phyloP scores from a whole-genome alignment of 129 eudicot species.

The Silybum marianum region DNA sequence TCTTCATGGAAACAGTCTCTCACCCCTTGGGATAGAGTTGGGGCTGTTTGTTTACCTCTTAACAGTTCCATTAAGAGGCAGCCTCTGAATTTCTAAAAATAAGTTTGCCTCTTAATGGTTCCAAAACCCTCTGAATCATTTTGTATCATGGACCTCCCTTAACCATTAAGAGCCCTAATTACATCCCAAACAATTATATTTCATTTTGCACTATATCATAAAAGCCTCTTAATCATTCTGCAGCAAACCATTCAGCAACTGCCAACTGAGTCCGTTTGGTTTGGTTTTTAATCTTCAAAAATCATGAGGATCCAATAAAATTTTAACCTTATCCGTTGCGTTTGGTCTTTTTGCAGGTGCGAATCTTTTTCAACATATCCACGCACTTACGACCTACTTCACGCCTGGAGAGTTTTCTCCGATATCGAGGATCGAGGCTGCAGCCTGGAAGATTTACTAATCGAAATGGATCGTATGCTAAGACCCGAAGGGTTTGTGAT shows the following conservation, averaged over 20 bases:
- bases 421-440: conserved; percentile 71
- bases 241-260: too few relatives aligned
- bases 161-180: too few relatives aligned
- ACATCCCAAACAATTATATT: too few relatives aligned
- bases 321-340: background rate
- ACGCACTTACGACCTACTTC: conserved; percentile 90
- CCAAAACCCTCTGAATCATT: too few relatives aligned
- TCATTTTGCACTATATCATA: too few relatives aligned
- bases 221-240: too few relatives aligned
- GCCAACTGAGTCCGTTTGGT: background rate
- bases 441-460: conserved; percentile 77
- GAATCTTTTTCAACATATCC: conserved; percentile 97
- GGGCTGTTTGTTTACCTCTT: too few relatives aligned
- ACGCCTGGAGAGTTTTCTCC: conserved; percentile 78
- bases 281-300: background rate
- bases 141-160: too few relatives aligned
- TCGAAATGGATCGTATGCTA: conserved; percentile 93
- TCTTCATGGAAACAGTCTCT: background rate
- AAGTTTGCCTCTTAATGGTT: too few relatives aligned
- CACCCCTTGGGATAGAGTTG: background rate
- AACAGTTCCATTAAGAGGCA: too few relatives aligned
- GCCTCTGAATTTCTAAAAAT: too few relatives aligned
- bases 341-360: conserved; percentile 56
- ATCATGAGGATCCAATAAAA: background rate
- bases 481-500: conserved; percentile 89